Evolutionary conservation across 2,329 filamentous ascomycete genomes (phyloP), one percentile per base, ranked within the genome.

Genomic region (Fusarium metavorans): DNA sequence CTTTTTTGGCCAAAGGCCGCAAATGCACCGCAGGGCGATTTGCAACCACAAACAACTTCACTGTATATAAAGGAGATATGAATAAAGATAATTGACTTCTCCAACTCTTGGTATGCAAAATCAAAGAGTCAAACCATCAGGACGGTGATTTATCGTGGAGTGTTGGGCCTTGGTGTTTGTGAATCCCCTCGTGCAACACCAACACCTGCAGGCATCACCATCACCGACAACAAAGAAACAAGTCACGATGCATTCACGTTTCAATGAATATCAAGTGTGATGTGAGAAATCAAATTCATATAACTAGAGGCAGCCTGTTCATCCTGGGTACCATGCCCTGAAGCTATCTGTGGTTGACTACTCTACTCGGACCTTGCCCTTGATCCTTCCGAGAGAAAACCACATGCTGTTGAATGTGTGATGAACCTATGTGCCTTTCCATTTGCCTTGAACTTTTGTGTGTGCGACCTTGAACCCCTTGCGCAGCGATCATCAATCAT

Each of bases 281-380:
- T 50, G 25, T n/a, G 18, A 32, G 14, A 50, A 52, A 52, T 52
- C 48, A 52, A 50, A 52, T 32, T 52, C 48, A 30, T 52, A 52
- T 52, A 52, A 52, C 48, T 52, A 52, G 48, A 32, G 18, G 48
- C 48, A 52, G 18, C 27, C 48, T 52, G 48, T 52, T 52, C 48
- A 52, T 52, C 48, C 48, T 41, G 14, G 35, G 45, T 60, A 60
- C 45, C 45, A 50, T 50, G 66, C 23, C 30, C 45, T 20, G 48
- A 43, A 39, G 41, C 58, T 57, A 67, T 62, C 56, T 63, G 48
- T n/a, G 3, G 48, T 30, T 52, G 18, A 23, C 58, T 63, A 39
- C 23, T 39, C 57, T 48, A 57, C 18, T 63, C 6, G 20, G 13
- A 63, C 27, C 54, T 60, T 62, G 48, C 57, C 45, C 58, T 54